Evolutionary conservation across 371 early-diverging fungal species (phyloP).

Genomic region (Mortierella sp.): DNA sequence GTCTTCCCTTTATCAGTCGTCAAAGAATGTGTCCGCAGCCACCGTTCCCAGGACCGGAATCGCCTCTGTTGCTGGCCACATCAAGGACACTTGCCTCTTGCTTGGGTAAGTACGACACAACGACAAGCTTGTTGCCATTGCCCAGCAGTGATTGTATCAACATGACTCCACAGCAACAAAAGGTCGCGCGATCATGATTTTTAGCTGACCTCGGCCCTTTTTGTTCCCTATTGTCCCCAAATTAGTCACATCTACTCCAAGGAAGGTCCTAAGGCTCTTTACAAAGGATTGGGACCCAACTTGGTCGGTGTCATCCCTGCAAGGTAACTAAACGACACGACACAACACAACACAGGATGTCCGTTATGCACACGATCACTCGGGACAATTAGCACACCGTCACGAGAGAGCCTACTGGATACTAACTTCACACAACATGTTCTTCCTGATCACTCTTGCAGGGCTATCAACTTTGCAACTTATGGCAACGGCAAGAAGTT

Average conservation of each 20-base stretch:
- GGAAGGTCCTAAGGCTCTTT: slow-evolving; percentile 91
- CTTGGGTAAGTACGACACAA: slow-evolving; percentile 58
- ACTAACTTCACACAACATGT: no score
- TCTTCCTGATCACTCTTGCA: slow-evolving; percentile 31
- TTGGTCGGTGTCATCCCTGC: slow-evolving; percentile 95
- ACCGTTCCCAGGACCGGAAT: slow-evolving; percentile 36
- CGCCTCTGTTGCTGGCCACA: slow-evolving; percentile 62
- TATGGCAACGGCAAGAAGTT: slow-evolving; percentile 91
- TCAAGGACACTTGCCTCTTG: slow-evolving; percentile 68
- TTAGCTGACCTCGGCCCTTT: background rate
- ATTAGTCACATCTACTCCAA: slow-evolving; percentile 75
- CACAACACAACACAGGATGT: background rate
- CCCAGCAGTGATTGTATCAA: background rate
- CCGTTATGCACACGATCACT: background rate
- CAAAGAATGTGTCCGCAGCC: slow-evolving; percentile 23
- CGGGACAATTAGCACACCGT: background rate
- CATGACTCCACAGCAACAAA: background rate
- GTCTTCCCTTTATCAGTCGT: slow-evolving; percentile 65
- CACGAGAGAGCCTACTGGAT: background rate
- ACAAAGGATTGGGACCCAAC: slow-evolving; percentile 95
- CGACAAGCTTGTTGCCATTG: background rate
- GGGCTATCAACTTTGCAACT: slow-evolving; percentile 92
- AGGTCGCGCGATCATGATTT: background rate
- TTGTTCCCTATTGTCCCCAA: background rate
- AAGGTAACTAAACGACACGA: slow-evolving; percentile 63